These are phyloP conservation scores for Nakaseomyces bracarensis DNA, from an alignment of 1,139 yeast genomes.

Conservation along the genomic window DNA sequence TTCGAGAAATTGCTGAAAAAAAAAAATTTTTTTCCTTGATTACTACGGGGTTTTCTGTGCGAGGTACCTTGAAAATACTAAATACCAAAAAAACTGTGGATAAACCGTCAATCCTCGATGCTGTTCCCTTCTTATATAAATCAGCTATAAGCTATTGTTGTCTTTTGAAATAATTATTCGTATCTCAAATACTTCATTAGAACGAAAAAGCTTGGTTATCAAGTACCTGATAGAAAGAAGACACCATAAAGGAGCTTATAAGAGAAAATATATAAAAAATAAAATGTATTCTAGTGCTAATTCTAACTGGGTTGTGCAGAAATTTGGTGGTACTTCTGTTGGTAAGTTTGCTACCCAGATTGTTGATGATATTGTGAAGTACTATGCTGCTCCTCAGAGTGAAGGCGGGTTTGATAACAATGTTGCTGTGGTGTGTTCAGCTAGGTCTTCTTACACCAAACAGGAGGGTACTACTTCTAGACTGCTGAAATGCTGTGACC, in stretches of 20 bases:
- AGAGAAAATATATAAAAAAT: neutral
- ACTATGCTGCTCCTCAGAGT: slow-evolving; percentile 38
- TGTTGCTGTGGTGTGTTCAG: slow-evolving; percentile 96
- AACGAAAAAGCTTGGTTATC: too few species aligned
- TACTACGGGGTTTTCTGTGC: too few species aligned
- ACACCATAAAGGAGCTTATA: too few species aligned
- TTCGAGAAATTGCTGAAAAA: neutral
- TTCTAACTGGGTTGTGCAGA: slow-evolving; percentile 72
- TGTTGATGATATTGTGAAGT: slow-evolving; percentile 72
- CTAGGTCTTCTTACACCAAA: slow-evolving; percentile 83
- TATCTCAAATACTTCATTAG: too few species aligned
- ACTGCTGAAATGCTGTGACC: slow-evolving; percentile 69
- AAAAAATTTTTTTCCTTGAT: too few species aligned
- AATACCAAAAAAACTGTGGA: neutral
- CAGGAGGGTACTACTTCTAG: slow-evolving; percentile 93
- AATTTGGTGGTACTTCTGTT: slow-evolving; percentile 97
- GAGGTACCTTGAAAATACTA: too few species aligned
- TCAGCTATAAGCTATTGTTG: too few species aligned
- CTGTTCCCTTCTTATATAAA: too few species aligned
- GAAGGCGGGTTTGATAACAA: slow-evolving; percentile 36
- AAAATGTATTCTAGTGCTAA: neutral
- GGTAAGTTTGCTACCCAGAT: slow-evolving; percentile 87
- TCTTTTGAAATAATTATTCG: too few species aligned
- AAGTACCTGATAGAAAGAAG: too few species aligned
- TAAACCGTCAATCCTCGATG: neutral